Conservation (phyloP, 139 green algal species). For the Tetratostichococcus sp. region DNA sequence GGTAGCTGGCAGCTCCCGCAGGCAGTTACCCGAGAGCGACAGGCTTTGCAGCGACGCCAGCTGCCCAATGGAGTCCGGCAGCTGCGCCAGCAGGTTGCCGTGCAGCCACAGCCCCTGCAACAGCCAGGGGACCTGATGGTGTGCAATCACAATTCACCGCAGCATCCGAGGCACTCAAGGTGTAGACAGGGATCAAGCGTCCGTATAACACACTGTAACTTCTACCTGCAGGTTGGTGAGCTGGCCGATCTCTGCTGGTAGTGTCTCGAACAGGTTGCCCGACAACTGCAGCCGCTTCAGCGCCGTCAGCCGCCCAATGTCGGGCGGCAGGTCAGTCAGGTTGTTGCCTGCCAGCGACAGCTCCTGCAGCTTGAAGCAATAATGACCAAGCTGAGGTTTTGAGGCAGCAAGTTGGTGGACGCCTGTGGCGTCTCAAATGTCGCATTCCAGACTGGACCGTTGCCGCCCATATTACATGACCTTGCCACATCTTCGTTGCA, state of each 20-base stretch:
- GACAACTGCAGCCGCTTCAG: slow-evolving; percentile 65
- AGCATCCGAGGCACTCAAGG: too few relatives aligned
- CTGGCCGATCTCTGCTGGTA: slow-evolving; percentile 43
- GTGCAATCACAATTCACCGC: too few relatives aligned
- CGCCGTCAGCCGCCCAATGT: slow-evolving; percentile 28
- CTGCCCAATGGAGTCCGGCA: slow-evolving; percentile 51
- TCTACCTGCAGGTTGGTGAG: slow-evolving; percentile 43
- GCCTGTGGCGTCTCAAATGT: too few relatives aligned
- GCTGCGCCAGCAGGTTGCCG: slow-evolving; percentile 56
- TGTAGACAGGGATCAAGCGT: too few relatives aligned
- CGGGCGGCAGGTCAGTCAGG: slow-evolving; percentile 34
- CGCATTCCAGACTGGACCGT: too few relatives aligned
- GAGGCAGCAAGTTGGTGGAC: neutral
- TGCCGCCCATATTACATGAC: too few relatives aligned
- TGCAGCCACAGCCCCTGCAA: slow-evolving; percentile 48
- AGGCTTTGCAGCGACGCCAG: slow-evolving; percentile 48
- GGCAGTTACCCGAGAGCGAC: slow-evolving; percentile 48
- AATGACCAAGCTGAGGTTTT: neutral
- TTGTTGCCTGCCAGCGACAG: slow-evolving; percentile 66
- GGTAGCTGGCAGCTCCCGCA: slow-evolving; percentile 33
- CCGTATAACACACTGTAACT: too few relatives aligned
- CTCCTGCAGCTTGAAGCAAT: slow-evolving; percentile 33
- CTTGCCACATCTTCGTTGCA: too few relatives aligned
- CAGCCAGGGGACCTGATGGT: too few relatives aligned
- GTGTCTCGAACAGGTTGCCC: slow-evolving; percentile 55